Evolutionary conservation across 768 basidiomycete species (phyloP), one percentile per base, ranked within the genome.

Genomic region (Rubroboletus satanas): DNA sequence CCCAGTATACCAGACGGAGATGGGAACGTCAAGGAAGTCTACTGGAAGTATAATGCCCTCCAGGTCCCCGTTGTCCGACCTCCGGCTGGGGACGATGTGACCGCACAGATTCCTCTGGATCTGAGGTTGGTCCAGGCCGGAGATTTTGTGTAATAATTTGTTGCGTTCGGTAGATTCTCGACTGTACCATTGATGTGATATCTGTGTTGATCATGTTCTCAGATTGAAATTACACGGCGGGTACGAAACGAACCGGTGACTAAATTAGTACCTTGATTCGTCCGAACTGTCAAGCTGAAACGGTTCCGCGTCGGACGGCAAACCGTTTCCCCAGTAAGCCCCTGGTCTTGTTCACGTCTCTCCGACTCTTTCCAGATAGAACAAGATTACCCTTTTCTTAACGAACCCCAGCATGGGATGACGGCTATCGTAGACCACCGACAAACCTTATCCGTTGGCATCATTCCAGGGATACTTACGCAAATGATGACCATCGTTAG

Each of bases 31-130:
- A 75, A 75, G 61, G 67, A 73, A 53, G 61, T 75, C 26, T 68
- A 70, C 45, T 75, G 74, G 75, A 69, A 65, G 57, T 62, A 68
- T 39, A 64, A 71, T 54, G 69, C 64, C 17, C 57, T 74, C 12
- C 73, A 74, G 61, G 66, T 72, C 15, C 74, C 75, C 23, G 73
- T 75, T 1, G 67, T 75, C 31, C 66, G 62, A 42, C 62, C 70
- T 28, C 74, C 74, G 1, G 57, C 63, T 21, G 73, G 74, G 26
- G 74, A 75, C 26, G 51, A 56, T n/a, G 56, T 47, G 52, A 72
- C 71, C 2, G 44, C 72, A 36, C 71, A 70, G 49, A 64, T 73
- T 10, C 75, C 74, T 8, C 49, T 74, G 4, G 60, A 64, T 35
- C 49, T 73, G 29, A 62, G 72, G 54, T 41, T 55, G 8, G 69